Percentiles rank a stretch among this genome's conserved stretches.
phyloP scores from a whole-genome alignment of 148 eudicot genomes.

The Fagopyrum esculentum region DNA sequence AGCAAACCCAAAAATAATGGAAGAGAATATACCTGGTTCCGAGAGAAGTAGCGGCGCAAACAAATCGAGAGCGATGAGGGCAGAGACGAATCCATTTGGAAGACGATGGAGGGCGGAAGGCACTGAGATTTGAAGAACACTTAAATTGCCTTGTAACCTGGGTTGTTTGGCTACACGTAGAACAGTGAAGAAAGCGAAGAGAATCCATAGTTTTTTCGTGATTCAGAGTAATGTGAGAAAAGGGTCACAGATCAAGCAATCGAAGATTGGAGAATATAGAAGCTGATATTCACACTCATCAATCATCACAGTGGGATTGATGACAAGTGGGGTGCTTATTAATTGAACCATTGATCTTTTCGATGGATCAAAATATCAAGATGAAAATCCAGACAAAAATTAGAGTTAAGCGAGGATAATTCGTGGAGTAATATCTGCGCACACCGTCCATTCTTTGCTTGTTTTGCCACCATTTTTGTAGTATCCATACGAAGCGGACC shows the following conservation, averaged over 20 bases:
- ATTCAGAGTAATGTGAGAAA: not conserved
- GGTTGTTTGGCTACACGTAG: slow-evolving; percentile 1
- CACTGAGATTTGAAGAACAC: not conserved
- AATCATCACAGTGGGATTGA: not conserved
- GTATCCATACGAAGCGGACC: not conserved
- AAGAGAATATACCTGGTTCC: slow-evolving; percentile 8
- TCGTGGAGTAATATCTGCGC: not conserved
- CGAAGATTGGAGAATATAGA: not conserved
- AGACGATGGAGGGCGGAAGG: not conserved
- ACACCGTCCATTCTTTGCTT: not conserved
- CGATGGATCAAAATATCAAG: not conserved
- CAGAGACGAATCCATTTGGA: not conserved
- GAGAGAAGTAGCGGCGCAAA: not conserved
- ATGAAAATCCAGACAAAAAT: not conserved
- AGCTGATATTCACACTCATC: slow-evolving; percentile 6
- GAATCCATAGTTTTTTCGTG: not conserved
- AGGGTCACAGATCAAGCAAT: slow-evolving; percentile 3
- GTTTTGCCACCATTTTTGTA: not conserved
- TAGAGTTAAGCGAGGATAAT: not conserved
- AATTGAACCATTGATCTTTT: not conserved
- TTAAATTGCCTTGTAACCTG: slow-evolving; percentile 4
- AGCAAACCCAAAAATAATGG: not conserved
- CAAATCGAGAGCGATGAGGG: not conserved
- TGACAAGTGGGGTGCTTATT: not conserved
- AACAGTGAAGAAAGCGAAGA: slow-evolving; percentile 10